A percentile compares a stretch with the other conserved stretches of the same genome.
phyloP scores from a whole-genome alignment of 1,139 yeast genomes.

The Lodderomyces elongisporus region DNA sequence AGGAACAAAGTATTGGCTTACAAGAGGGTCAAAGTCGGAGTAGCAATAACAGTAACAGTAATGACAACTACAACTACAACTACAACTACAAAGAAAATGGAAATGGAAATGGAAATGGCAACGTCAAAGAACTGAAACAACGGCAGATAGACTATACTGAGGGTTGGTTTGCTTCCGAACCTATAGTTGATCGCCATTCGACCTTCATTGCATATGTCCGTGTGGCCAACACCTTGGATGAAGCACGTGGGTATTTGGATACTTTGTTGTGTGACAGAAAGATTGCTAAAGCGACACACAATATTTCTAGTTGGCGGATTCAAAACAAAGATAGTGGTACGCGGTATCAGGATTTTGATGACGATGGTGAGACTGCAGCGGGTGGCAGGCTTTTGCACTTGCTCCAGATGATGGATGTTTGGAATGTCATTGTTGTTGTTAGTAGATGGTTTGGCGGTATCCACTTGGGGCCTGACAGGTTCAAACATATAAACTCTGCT shows the following conservation, averaged over 20 bases:
- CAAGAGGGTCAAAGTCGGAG: constrained; percentile 1
- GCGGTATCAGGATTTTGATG: constrained; percentile 80
- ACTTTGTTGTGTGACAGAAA: constrained; percentile 58
- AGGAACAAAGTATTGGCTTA: background rate
- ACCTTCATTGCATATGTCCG: constrained; percentile 78
- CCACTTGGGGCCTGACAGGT: constrained; percentile 88
- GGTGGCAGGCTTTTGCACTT: constrained; percentile 84
- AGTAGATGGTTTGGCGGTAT: constrained; percentile 93
- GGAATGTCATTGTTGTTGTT: constrained; percentile 85
- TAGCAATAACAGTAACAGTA: constrained; percentile 5
- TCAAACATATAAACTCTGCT: constrained; percentile 85
- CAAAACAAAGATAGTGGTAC: constrained; percentile 45
- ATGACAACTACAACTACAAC: background rate
- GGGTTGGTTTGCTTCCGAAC: constrained; percentile 76
- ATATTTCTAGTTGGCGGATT: constrained; percentile 85
- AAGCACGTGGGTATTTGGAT: constrained; percentile 53
- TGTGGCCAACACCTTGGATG: constrained; percentile 54
- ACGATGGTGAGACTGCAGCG: constrained; percentile 97
- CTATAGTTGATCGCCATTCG: constrained; percentile 77
- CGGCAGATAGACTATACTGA: constrained; percentile 40
- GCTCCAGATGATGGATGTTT: constrained; percentile 72
- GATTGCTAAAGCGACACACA: constrained; percentile 66
- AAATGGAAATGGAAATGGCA: background rate
- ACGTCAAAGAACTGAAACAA: too few relatives aligned
- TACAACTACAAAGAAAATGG: constrained; percentile 7